Evolutionary conservation across 352 stramenopile species (phyloP).

Genomic region (Phytophthora podocarpi): DNA sequence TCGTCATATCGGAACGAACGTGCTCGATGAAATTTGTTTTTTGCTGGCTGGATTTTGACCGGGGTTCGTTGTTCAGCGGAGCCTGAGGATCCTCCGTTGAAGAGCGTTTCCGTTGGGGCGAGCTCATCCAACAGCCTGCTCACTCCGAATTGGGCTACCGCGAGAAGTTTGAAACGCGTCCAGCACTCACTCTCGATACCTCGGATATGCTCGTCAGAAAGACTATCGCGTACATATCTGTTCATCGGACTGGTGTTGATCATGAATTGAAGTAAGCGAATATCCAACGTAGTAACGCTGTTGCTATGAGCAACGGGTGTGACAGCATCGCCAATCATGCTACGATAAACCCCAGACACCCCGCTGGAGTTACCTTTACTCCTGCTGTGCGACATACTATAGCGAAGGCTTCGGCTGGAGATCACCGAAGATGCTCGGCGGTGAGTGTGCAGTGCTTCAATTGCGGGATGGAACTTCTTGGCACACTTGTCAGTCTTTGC

Average conservation of each 20-base stretch:
- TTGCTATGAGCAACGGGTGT: background rate
- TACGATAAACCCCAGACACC: conserved; percentile 12
- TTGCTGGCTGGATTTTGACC: conserved; percentile 20
- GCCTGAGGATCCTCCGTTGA: background rate
- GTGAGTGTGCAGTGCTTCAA: conserved; percentile 9
- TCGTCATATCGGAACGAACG: conserved; percentile 23
- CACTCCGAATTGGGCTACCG: conserved; percentile 35
- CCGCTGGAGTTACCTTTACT: conserved; percentile 19
- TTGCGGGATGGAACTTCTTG: conserved; percentile 32
- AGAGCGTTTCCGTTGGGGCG: conserved; percentile 7
- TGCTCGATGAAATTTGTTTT: conserved; percentile 11
- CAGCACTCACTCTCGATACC: conserved; percentile 61
- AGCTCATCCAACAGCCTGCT: conserved; percentile 44
- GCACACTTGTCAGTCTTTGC: conserved; percentile 47
- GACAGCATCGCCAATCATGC: conserved; percentile 18
- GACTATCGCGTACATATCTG: conserved; percentile 44
- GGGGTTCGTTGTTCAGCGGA: conserved; percentile 3
- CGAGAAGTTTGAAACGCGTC: conserved; percentile 48
- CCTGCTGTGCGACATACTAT: conserved; percentile 20
- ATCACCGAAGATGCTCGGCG: conserved; percentile 19
- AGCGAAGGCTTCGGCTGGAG: conserved; percentile 8
- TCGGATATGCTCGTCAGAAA: conserved; percentile 47
- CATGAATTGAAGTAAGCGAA: conserved; percentile 50
- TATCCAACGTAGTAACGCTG: conserved; percentile 1
- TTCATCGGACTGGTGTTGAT: conserved; percentile 61